Evolutionary conservation across 2,329 filamentous ascomycete genomes (phyloP), one percentile per base, ranked within the genome.

Genomic region (Fusarium aywerte): DNA sequence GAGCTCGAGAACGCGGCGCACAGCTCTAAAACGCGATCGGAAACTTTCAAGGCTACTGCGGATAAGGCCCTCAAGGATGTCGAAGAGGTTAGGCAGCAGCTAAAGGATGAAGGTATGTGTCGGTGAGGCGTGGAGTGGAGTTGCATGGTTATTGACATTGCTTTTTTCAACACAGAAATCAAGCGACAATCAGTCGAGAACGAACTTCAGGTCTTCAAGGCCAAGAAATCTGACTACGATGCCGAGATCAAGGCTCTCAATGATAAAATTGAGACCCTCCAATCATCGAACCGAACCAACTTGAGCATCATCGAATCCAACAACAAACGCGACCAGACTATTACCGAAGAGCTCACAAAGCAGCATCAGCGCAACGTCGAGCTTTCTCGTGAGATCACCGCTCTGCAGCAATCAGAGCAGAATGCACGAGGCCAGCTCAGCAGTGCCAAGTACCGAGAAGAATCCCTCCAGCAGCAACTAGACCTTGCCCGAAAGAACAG

Each of bases 1-100:
- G 94, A 98, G 81, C 86, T 98, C 9, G 96, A 99, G 78, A 96
- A 93, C 78, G 91, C 90, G 18, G 90, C 97, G 45, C 90, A 93
- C 72, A 91, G 87, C 68, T 90, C 91, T 61, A 95, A 98, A 76
- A 89, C 90, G 23, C 92, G 93, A 78, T 89, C 90, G 68, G 92
- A 95, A 75, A 87, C 89, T 10, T 88, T 96, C 76, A 97, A 96
- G 80, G 84, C 87, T 7, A 92, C 91, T 1, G 87, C 93, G 42
- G 93, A 96, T 65, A 95, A 95, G 77, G 90, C 91, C 11, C 84
- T 94, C 62, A 91, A 92, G 69, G 94, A 97, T 69, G 87, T 94
- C 1, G 91, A 95, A 72, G 90, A 93, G 67, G 83, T 96, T 44
- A 87, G 93, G 49, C 89, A 89, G 76, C 94, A 93, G 77, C 84